Evolutionary conservation across 2,329 filamentous ascomycete genomes (phyloP).

Genomic region (Teratosphaeria viscida): DNA sequence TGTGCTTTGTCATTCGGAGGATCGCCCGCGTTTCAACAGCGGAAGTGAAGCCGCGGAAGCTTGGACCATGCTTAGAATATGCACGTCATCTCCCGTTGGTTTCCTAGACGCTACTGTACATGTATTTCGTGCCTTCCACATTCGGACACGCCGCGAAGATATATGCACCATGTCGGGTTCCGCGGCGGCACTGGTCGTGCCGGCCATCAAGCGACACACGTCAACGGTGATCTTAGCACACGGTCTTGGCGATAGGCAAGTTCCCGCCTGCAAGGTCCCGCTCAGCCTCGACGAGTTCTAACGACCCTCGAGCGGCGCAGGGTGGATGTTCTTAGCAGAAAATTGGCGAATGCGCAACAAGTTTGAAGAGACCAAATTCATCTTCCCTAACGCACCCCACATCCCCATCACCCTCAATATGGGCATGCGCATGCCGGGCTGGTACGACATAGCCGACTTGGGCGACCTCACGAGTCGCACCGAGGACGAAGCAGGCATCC

Average conservation of each 20-base stretch:
- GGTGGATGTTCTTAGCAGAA: conserved; percentile 72
- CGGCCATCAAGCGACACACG: conserved; percentile 73
- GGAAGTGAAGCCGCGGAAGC: background rate
- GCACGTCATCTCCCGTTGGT: background rate
- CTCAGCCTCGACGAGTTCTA: background rate
- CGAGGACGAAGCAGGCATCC: conserved; percentile 65
- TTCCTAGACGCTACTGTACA: background rate
- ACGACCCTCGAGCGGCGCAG: conserved; percentile 42
- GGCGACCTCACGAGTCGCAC: conserved; percentile 36
- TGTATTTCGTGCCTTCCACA: background rate
- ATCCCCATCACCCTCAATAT: conserved; percentile 44
- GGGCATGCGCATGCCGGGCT: conserved; percentile 73
- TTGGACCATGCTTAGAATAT: background rate
- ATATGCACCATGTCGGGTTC: conserved; percentile 29
- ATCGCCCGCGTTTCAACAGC: background rate
- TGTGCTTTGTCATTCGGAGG: background rate
- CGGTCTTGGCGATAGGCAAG: conserved; percentile 68
- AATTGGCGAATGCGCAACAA: conserved; percentile 72
- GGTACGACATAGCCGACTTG: conserved; percentile 62
- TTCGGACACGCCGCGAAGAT: background rate
- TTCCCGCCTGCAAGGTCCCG: background rate
- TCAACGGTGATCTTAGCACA: conserved; percentile 92
- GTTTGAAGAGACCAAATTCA: conserved; percentile 84
- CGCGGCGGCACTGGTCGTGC: conserved; percentile 54
- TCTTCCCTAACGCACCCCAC: conserved; percentile 78